Evolutionary conservation across 2,329 filamentous ascomycete species (phyloP).

Genomic region (Pseudogymnoascus sp.): DNA sequence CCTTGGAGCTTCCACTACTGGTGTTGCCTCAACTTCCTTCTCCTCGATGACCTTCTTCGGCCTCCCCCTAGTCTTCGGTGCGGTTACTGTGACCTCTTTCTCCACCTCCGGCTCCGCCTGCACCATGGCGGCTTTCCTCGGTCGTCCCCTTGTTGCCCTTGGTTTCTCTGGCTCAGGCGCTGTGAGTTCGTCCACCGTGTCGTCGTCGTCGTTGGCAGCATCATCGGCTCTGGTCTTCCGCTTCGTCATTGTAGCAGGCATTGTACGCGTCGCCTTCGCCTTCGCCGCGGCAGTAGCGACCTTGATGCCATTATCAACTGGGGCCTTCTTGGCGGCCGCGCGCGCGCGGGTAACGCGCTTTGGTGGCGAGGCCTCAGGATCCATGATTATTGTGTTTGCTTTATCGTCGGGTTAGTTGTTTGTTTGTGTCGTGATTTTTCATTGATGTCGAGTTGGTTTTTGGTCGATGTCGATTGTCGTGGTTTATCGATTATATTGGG

Average conservation of each 20-base stretch:
- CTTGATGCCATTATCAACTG: conserved; percentile 31
- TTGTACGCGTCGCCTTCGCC: conserved; percentile 28
- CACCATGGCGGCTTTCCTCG: conserved; percentile 32
- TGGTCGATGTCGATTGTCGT: conserved; percentile 1
- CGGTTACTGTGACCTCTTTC: background rate
- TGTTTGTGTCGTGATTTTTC: conserved; percentile 5
- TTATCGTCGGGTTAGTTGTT: conserved; percentile 2
- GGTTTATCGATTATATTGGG: conserved; percentile 7
- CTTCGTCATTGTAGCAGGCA: conserved; percentile 32
- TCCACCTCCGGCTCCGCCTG: conserved; percentile 24
- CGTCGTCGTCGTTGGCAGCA: conserved; percentile 37
- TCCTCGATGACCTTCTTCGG: conserved; percentile 17
- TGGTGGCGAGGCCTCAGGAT: conserved; percentile 42
- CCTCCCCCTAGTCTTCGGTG: background rate
- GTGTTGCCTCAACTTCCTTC: conserved; percentile 18
- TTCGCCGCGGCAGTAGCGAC: conserved; percentile 41
- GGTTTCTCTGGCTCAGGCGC: conserved; percentile 24
- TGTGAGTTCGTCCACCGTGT: conserved; percentile 26
- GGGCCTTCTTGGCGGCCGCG: conserved; percentile 33
- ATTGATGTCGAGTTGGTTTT: background rate
- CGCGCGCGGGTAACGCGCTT: conserved; percentile 50
- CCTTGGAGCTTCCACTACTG: conserved; percentile 25
- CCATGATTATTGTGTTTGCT: conserved; percentile 34
- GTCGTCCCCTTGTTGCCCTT: conserved; percentile 38
- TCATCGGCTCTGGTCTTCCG: conserved; percentile 50